Evolutionary conservation across 1,284 basidiomycete species (phyloP), one percentile per base, ranked within the genome.

Genomic region (Puccinia triticina): DNA sequence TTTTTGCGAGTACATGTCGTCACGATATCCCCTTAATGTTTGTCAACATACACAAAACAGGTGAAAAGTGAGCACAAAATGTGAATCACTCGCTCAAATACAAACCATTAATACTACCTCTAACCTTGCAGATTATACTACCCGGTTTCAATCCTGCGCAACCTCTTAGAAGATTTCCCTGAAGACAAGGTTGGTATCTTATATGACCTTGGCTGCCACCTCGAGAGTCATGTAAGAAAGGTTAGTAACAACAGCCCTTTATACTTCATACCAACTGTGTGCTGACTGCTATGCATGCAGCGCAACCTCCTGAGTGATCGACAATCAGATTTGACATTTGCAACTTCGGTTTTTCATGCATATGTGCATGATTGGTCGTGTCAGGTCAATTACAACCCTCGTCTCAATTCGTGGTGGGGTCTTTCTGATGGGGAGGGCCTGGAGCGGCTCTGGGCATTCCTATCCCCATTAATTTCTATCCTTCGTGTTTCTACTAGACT

Each of bases 271-370:
- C n/a, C n/a, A n/a, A n/a, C n/a, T n/a, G n/a, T n/a, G n/a, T n/a
- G n/a, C n/a, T n/a, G n/a, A n/a, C n/a, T n/a, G n/a, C n/a, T n/a
- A n/a, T n/a, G n/a, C n/a, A n/a, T 26, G 26, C 1, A 37, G 34
- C 16, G 29, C 0, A 11, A 29, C 26, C 29, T 37, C 21, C 8
- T 67, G 1, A 32, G 26, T 67, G 34, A 12, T 16, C 48, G 8
- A 21, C 5, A 11, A 14, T 21, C 43, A 32, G 43, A 34, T 29
- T 43, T 67, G 34, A 43, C 0, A 34, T 73, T 73, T 73, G 71
- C 43, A 2, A 73, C 71, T 11, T 73, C 71, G 16, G 46, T 53
- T 11, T 73, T 73, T 46, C 71, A 73, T 23, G 71, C 71, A 73
- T 50, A 73, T 14, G 43, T 50, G 2, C 71, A 73, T 29, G 18